A percentile compares a stretch with the other conserved stretches of the same genome.
These are phyloP conservation scores for Fusarium succisae DNA, from an alignment of 2,329 filamentous ascomycete genomes.

Conservation along the genomic window DNA sequence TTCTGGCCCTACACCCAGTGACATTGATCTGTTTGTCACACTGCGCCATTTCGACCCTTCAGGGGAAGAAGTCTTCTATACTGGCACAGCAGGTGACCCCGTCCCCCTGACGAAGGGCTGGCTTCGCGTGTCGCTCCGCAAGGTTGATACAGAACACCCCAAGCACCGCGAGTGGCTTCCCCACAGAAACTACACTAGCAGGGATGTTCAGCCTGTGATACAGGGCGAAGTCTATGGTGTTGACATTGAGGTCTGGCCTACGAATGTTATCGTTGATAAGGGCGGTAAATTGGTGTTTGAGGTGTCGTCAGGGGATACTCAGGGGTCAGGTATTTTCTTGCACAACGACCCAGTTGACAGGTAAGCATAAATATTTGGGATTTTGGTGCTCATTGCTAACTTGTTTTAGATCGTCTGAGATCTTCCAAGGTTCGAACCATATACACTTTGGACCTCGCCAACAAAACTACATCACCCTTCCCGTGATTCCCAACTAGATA, in stretches of 20 bases:
- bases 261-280: constrained; percentile 61
- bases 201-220: constrained; percentile 64
- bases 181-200: constrained; percentile 64
- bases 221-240: constrained; percentile 65
- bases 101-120: constrained; percentile 72
- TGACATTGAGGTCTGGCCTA: constrained; percentile 73
- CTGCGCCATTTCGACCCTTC: constrained; percentile 65
- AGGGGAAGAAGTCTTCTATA: constrained; percentile 70
- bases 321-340: constrained; percentile 66
- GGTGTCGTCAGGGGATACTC: constrained; percentile 65
- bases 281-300: constrained; percentile 66
- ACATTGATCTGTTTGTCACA: constrained; percentile 73
- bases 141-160: constrained; percentile 59
- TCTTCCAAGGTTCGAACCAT: constrained; percentile 59
- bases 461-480: constrained; percentile 62
- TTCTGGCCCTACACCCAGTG: constrained; percentile 49
- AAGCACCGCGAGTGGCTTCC: constrained; percentile 65
- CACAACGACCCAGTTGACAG: constrained; percentile 61
- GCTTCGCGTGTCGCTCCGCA: constrained; percentile 67
- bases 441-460: constrained; percentile 60
- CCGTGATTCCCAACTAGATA: constrained; percentile 56
- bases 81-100: constrained; percentile 71
- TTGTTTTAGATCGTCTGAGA: constrained; percentile 9
- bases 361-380: constrained; percentile 34
- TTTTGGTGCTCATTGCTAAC: not conserved